phyloP scores from a whole-genome alignment of 1,284 basidiomycete species.

The Ceratobasidium sp. region DNA sequence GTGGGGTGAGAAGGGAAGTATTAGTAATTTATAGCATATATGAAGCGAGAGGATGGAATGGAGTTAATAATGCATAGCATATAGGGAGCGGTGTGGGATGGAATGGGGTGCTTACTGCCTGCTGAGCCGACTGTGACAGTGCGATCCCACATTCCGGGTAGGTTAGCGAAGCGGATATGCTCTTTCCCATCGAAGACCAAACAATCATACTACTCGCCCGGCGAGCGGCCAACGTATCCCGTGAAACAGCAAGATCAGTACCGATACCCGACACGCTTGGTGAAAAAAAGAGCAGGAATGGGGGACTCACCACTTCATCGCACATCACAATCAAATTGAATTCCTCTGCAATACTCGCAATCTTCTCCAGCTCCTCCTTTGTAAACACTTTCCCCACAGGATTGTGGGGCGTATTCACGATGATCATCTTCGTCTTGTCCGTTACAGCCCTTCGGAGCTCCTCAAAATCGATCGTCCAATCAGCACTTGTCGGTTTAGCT shows the following conservation, averaged over 20 bases:
- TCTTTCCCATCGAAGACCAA: conserved; percentile 89
- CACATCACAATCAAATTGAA: conserved; percentile 93
- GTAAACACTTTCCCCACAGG: conserved; percentile 96
- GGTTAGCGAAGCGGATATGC: conserved; percentile 89
- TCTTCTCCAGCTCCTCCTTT: conserved; percentile 79
- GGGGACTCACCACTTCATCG: conserved; percentile 87
- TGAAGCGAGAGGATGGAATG: no score
- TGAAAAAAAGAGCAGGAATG: conserved; percentile 7
- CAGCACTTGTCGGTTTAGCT: conserved; percentile 68
- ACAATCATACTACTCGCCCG: conserved; percentile 80
- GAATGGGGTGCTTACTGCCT: conserved; percentile 67
- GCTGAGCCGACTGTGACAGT: conserved; percentile 85
- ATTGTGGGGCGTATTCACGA: conserved; percentile 96
- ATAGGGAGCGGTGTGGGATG: no score
- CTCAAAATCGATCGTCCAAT: conserved; percentile 88
- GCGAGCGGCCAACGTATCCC: conserved; percentile 29
- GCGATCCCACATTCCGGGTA: conserved; percentile 99
- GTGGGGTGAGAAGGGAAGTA: background rate
- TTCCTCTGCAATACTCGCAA: conserved; percentile 89
- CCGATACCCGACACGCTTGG: background rate
- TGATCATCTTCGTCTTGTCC: conserved; percentile 89
- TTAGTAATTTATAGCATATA: no score
- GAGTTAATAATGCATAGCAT: no score
- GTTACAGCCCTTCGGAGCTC: conserved; percentile 89
- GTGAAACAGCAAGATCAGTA: background rate